These are phyloP conservation scores for Rhizoclosmatium globosum DNA, from an alignment of 192 early-diverging fungal genomes.

Conservation along the genomic window DNA sequence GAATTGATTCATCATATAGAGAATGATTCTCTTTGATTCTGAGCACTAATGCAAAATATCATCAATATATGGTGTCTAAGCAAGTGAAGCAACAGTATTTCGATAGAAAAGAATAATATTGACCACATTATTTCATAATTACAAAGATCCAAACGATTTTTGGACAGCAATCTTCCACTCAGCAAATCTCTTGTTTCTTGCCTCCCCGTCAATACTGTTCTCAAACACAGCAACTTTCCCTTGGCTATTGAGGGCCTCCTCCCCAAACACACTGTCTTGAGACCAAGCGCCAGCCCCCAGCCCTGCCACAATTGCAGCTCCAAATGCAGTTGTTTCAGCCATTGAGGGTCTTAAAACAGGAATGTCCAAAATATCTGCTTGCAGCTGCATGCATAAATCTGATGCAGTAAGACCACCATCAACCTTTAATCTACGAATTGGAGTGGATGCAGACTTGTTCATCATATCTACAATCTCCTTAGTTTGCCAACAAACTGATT, in stretches of 20 bases:
- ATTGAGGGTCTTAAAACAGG: conserved; percentile 83
- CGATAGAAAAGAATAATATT: too few relatives aligned
- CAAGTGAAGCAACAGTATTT: too few relatives aligned
- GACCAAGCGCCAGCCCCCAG: conserved; percentile 70
- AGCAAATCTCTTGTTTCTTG: conserved; percentile 66
- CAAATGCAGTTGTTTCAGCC: conserved; percentile 92
- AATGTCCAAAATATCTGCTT: conserved; percentile 84
- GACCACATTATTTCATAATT: not conserved
- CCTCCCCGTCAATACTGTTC: conserved; percentile 33
- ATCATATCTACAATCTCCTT: conserved; percentile 89
- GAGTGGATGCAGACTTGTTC: conserved; percentile 77
- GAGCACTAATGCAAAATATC: too few relatives aligned
- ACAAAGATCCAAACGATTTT: conserved; percentile 66
- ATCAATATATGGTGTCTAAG: too few relatives aligned
- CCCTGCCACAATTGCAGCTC: conserved; percentile 90
- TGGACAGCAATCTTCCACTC: conserved; percentile 83
- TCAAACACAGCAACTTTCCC: conserved; percentile 33
- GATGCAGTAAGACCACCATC: conserved; percentile 96
- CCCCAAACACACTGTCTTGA: conserved; percentile 58
- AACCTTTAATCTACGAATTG: conserved; percentile 80
- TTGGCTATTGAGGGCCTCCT: conserved; percentile 41
- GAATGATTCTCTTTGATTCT: too few relatives aligned
- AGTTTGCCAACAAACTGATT: conserved; percentile 91
- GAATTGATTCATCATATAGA: too few relatives aligned
- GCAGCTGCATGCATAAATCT: conserved; percentile 91